These are phyloP conservation scores for Solanum chilense DNA, from an alignment of 257 asterid genomes.

Conservation along the genomic window DNA sequence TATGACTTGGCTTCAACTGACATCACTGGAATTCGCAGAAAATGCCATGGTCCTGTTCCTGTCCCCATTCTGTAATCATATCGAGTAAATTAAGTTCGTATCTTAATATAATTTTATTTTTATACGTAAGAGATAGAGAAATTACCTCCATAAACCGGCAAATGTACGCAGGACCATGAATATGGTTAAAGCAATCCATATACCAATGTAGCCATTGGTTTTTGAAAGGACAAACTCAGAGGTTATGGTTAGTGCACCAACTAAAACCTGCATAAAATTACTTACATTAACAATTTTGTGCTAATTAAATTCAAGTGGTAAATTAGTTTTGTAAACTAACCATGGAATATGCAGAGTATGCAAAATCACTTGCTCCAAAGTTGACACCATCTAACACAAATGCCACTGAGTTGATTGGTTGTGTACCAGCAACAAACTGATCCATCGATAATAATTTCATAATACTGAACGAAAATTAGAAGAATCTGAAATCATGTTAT, in stretches of 20 bases:
- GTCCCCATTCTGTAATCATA: constrained; percentile 64
- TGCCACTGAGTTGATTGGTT: constrained; percentile 76
- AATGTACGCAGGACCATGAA: constrained; percentile 71
- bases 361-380: constrained; percentile 87
- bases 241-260: constrained; percentile 59
- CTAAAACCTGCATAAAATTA: constrained; percentile 38
- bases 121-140: neutral
- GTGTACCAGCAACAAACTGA: constrained; percentile 93
- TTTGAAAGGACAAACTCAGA: constrained; percentile 50
- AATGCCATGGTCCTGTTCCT: constrained; percentile 87
- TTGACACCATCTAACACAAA: constrained; percentile 87
- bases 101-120: neutral
- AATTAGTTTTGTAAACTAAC: constrained; percentile 10
- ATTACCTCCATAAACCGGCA: constrained; percentile 88
- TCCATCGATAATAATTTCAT: neutral
- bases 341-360: constrained; percentile 91
- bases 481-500: neutral
- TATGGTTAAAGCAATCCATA: constrained; percentile 79
- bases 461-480: neutral
- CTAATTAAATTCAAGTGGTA: neutral
- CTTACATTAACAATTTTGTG: neutral
- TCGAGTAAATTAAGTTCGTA: neutral
- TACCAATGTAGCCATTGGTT: constrained; percentile 65
- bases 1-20: neutral
- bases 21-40: constrained; percentile 26